phyloP scores from a whole-genome alignment of 179 eudicot genomes.

The Corrigiola litoralis region DNA sequence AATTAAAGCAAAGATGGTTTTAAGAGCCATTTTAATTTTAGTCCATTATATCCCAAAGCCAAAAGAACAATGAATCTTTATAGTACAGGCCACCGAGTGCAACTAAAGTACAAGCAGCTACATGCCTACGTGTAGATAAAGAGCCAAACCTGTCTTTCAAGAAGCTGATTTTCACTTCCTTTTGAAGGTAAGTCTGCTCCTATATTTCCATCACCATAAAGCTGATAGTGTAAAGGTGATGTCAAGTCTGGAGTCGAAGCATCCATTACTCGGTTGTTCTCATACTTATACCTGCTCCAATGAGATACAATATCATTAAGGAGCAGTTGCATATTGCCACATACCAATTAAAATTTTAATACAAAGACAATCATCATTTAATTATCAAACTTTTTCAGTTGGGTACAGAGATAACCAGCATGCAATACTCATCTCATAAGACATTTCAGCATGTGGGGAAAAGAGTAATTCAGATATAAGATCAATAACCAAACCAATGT shows the following conservation, averaged over 20 bases:
- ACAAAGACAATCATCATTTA: background rate
- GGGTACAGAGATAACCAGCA: background rate
- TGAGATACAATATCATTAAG: background rate
- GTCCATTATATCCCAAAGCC: slow-evolving; percentile 6
- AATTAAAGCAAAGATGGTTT: too few relatives aligned
- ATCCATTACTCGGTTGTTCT: slow-evolving; percentile 76
- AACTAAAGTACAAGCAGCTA: background rate
- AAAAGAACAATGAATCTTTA: background rate
- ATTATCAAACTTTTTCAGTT: background rate
- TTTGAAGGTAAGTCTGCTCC: slow-evolving; percentile 67
- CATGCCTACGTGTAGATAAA: background rate
- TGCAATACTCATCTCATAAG: background rate
- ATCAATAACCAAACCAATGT: background rate
- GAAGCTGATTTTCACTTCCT: slow-evolving; percentile 95
- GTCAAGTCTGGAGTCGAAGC: slow-evolving; percentile 69
- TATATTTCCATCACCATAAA: slow-evolving; percentile 71
- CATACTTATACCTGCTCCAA: slow-evolving; percentile 82
- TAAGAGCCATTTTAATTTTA: too few relatives aligned
- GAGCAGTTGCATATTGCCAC: background rate
- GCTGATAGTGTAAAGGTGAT: slow-evolving; percentile 82
- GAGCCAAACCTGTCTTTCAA: slow-evolving; percentile 87
- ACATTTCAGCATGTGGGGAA: too few relatives aligned
- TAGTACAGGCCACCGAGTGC: background rate
- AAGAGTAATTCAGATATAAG: too few relatives aligned
- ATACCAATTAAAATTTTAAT: background rate